A percentile compares a stretch with the other conserved stretches of the same genome.
phyloP scores from a whole-genome alignment of 176 grass and related monocot species.

The Chloris gayana region DNA sequence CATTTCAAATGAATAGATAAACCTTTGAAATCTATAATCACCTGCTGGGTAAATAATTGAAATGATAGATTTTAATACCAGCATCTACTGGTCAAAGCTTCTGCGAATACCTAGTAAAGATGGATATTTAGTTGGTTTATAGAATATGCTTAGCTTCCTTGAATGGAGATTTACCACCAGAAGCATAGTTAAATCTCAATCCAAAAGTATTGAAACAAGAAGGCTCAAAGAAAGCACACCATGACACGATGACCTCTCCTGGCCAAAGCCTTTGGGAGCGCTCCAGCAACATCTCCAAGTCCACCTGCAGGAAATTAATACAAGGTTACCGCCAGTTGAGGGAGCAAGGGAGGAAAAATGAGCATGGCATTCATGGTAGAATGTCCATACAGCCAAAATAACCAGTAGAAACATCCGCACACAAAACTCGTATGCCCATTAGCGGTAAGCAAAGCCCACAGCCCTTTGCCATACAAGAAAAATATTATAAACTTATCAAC shows the following conservation, averaged over 20 bases:
- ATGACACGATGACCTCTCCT: constrained; percentile 97
- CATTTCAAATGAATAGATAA: constrained; percentile 9
- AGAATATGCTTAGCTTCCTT: neutral
- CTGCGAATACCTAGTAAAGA: neutral
- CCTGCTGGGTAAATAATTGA: constrained; percentile 3
- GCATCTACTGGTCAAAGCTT: neutral
- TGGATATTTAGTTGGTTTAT: neutral
- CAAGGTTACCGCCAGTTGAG: constrained; percentile 29
- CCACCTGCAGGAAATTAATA: constrained; percentile 63
- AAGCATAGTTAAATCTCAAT: constrained; percentile 38
- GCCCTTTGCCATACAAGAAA: neutral
- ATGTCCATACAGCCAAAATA: neutral
- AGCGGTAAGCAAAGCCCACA: neutral
- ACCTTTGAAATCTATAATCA: constrained; percentile 23
- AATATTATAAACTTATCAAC: neutral
- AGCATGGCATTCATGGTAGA: constrained; percentile 1
- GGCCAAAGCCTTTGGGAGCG: constrained; percentile 90
- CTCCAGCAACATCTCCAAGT: constrained; percentile 97
- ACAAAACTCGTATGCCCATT: neutral
- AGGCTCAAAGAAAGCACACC: constrained; percentile 57
- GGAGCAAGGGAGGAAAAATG: constrained; percentile 18
- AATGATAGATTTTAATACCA: neutral
- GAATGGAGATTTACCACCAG: neutral
- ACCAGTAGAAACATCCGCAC: neutral
- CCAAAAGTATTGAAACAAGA: constrained; percentile 34